These are phyloP conservation scores for Globisporangium carolinianum DNA, from an alignment of 352 stramenopile species.

Conservation along the genomic window DNA sequence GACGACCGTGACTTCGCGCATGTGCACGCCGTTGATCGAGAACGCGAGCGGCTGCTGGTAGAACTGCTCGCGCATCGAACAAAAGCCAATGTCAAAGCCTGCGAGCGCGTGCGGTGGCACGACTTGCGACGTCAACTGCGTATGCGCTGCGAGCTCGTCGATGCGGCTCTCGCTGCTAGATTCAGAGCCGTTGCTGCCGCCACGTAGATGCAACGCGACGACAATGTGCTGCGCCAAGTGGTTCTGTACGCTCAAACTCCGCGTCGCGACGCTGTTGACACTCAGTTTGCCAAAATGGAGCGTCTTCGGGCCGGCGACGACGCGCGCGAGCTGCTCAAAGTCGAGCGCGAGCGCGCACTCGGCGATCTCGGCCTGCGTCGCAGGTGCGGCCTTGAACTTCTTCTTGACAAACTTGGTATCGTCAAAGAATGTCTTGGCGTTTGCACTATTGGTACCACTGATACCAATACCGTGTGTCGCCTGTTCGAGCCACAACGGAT, in stretches of 20 bases:
- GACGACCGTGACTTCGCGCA: constrained; percentile 73
- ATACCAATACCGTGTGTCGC: neutral
- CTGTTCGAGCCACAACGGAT: constrained; percentile 54
- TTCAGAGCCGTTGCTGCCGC: neutral
- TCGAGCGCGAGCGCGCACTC: constrained; percentile 73
- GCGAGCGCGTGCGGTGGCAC: constrained; percentile 68
- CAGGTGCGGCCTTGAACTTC: constrained; percentile 87
- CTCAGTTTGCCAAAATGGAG: constrained; percentile 91
- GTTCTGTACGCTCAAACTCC: constrained; percentile 88
- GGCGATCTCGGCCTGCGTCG: constrained; percentile 86
- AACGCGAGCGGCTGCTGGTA: constrained; percentile 80
- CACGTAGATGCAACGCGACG: constrained; percentile 44
- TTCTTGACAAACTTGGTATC: constrained; percentile 88
- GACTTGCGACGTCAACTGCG: constrained; percentile 67
- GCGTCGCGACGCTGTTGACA: constrained; percentile 73
- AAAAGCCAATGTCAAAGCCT: constrained; percentile 90
- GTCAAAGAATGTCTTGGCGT: constrained; percentile 53
- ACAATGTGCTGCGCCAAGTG: constrained; percentile 78
- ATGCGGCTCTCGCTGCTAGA: constrained; percentile 18
- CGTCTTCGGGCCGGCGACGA: constrained; percentile 65
- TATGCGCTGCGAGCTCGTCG: constrained; percentile 58
- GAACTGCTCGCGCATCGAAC: constrained; percentile 67
- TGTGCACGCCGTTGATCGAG: constrained; percentile 82
- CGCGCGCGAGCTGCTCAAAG: constrained; percentile 69
- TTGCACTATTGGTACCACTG: constrained; percentile 4